Evolutionary conservation across 2,329 filamentous ascomycete species (phyloP), one percentile per base, ranked within the genome.

Genomic region (Alternaria rosae): DNA sequence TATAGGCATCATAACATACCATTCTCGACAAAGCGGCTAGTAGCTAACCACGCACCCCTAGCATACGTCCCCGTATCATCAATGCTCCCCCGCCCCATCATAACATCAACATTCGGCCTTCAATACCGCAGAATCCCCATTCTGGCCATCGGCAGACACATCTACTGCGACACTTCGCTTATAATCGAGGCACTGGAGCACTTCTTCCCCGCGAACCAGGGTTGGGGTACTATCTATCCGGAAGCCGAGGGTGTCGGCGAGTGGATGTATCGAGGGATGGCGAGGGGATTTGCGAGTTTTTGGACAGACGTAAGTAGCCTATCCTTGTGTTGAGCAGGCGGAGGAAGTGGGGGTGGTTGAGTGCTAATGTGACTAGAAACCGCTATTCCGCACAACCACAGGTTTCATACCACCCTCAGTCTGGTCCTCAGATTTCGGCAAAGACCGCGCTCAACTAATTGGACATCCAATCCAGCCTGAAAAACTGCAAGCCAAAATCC

Each of bases 231-330:
- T 12, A 66, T 81, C 6, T 81, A 81, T 61, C 80, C 79, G 2
- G 50, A 58, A 6, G 68, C 72, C 3, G 50, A 54, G 5, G 64
- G 59, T 1, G 21, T 67, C 5, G 76, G 74, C 38, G 73, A 73
- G 1, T 72, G 79, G 68, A 64, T 66, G n/a, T 80, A 82, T 55
- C 53, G 74, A 7, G 70, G 72, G 0, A 57, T 82, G 3, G 79
- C 76, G 5, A 66, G 80, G n/a, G 78, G 79, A 0, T 80, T 81
- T 35, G 76, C 79, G 3, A 74, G 69, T n/a, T 81, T 80, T 62
- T 82, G 79, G 80, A 77, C 74, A 3, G 80, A 82, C 60, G 69
- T 73, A 55, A 52, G n/a, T n/a, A n/a, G n/a, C n/a, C n/a, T n/a
- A n/a, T n/a, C n/a, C n/a, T n/a, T n/a, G n/a, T n/a, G n/a, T n/a